phyloP scores from a whole-genome alignment of 2,329 filamentous ascomycete genomes.

The Epichloe gansuensis region DNA sequence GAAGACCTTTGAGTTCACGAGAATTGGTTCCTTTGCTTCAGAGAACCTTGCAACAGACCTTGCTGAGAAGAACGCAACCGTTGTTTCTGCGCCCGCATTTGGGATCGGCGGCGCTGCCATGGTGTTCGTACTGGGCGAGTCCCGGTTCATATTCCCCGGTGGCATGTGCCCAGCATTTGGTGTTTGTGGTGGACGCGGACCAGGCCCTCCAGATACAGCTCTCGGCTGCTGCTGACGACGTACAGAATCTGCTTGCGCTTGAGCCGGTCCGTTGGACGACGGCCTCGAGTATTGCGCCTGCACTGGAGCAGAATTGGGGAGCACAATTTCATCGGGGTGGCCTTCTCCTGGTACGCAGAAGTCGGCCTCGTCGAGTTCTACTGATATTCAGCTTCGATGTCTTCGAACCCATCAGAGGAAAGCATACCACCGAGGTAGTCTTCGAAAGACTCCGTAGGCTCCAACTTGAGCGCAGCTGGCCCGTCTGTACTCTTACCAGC shows the following conservation, averaged over 20 bases:
- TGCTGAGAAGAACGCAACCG: constrained; percentile 7
- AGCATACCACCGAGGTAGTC: constrained; percentile 37
- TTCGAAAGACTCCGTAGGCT: constrained; percentile 34
- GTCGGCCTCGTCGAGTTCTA: constrained; percentile 65
- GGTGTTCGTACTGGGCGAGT: constrained; percentile 12
- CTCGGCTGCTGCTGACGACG: constrained; percentile 4
- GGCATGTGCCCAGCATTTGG: constrained; percentile 17
- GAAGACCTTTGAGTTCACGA: constrained; percentile 36
- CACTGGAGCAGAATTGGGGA: constrained; percentile 26
- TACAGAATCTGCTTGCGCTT: constrained; percentile 10
- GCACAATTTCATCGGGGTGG: constrained; percentile 63
- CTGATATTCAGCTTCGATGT: constrained; percentile 24
- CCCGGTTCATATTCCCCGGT: constrained; percentile 5
- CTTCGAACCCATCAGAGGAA: constrained; percentile 23
- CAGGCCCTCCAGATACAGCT: constrained; percentile 9
- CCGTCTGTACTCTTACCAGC: constrained; percentile 1
- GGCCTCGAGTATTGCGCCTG: constrained; percentile 11
- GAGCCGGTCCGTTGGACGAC: constrained; percentile 10
- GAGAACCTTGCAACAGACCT: constrained; percentile 16
- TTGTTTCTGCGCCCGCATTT: constrained; percentile 12
- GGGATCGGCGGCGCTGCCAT: constrained; percentile 34
- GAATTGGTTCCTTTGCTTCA: constrained; percentile 20
- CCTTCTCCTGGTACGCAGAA: constrained; percentile 57
- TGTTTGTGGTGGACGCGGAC: constrained; percentile 19
- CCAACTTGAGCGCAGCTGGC: constrained; percentile 15